A percentile compares a stretch with the other conserved stretches of the same genome.
phyloP scores from a whole-genome alignment of 192 early-diverging fungal species.

The Neocallimastix lanati region DNA sequence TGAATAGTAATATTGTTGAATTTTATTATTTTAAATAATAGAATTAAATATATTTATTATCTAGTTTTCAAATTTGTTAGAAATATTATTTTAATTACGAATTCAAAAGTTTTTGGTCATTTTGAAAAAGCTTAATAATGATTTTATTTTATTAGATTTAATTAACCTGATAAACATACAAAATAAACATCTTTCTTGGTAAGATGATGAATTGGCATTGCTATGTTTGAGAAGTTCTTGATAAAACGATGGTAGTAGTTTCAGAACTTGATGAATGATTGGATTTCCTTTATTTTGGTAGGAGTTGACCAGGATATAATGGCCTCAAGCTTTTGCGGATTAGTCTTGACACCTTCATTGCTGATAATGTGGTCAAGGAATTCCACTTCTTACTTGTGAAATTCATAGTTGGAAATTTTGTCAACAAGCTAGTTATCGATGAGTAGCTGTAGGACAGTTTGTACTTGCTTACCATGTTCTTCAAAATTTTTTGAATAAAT shows the following conservation, averaged over 20 bases:
- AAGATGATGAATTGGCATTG: slow-evolving; percentile 6
- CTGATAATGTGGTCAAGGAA: too few relatives aligned
- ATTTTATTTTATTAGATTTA: too few relatives aligned
- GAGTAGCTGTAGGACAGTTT: slow-evolving; percentile 7
- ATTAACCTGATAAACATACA: too few relatives aligned
- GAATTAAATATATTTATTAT: too few relatives aligned
- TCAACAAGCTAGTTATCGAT: slow-evolving; percentile 7
- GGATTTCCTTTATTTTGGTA: slow-evolving; percentile 1
- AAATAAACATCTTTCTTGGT: neutral
- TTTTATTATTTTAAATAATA: too few relatives aligned
- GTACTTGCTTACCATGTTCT: slow-evolving; percentile 6
- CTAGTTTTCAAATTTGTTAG: too few relatives aligned
- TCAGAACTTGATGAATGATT: slow-evolving; percentile 7
- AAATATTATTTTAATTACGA: too few relatives aligned
- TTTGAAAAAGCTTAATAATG: too few relatives aligned
- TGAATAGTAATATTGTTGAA: too few relatives aligned
- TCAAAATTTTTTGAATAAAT: too few relatives aligned
- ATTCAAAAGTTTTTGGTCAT: too few relatives aligned
- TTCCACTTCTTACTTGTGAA: slow-evolving; percentile 7
- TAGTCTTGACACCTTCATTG: slow-evolving; percentile 9
- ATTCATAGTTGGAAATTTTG: slow-evolving; percentile 17
- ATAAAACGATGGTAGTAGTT: slow-evolving; percentile 15
- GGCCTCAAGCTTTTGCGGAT: slow-evolving; percentile 7
- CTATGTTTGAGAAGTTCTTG: slow-evolving; percentile 4
- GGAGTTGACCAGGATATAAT: slow-evolving; percentile 9